Conservation (phyloP, 2,329 filamentous ascomycete species). For the Aspergillus caelatus region DNA sequence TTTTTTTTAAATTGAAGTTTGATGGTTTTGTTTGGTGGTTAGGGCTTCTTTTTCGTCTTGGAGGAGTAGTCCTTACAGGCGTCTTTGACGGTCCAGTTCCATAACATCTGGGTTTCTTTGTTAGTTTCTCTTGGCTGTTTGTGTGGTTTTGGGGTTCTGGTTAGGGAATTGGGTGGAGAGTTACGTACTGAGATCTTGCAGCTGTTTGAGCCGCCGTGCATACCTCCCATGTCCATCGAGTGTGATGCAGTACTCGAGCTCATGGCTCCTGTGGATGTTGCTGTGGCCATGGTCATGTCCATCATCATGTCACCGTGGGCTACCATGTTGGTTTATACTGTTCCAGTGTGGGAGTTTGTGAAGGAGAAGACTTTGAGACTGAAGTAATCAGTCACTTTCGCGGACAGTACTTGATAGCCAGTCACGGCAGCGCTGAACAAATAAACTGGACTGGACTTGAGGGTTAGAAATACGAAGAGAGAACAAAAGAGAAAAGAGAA, state of each 20-base stretch:
- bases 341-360: not conserved
- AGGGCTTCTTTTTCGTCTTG: not conserved
- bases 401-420: not conserved
- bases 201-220: slow-evolving; percentile 3
- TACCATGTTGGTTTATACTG: not conserved
- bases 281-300: slow-evolving; percentile 62
- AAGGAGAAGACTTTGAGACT: not conserved
- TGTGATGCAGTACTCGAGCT: not conserved
- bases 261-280: slow-evolving; percentile 27
- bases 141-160: too few species aligned
- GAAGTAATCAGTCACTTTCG: not conserved
- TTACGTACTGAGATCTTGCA: slow-evolving; percentile 32
- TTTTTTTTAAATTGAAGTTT: too few species aligned
- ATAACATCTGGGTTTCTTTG: slow-evolving; percentile 29
- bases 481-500: not conserved
- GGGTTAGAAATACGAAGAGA: slow-evolving; percentile 1
- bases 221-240: slow-evolving; percentile 7
- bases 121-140: not conserved
- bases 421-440: slow-evolving; percentile 1
- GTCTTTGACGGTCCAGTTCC: slow-evolving; percentile 34
- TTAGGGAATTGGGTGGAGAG: not conserved
- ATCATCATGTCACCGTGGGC: slow-evolving; percentile 39
- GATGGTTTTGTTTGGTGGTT: not conserved
- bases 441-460: not conserved
- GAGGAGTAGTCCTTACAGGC: slow-evolving; percentile 19